These are phyloP conservation scores for Globisporangium spiculum DNA, from an alignment of 352 stramenopile genomes.

Conservation along the genomic window DNA sequence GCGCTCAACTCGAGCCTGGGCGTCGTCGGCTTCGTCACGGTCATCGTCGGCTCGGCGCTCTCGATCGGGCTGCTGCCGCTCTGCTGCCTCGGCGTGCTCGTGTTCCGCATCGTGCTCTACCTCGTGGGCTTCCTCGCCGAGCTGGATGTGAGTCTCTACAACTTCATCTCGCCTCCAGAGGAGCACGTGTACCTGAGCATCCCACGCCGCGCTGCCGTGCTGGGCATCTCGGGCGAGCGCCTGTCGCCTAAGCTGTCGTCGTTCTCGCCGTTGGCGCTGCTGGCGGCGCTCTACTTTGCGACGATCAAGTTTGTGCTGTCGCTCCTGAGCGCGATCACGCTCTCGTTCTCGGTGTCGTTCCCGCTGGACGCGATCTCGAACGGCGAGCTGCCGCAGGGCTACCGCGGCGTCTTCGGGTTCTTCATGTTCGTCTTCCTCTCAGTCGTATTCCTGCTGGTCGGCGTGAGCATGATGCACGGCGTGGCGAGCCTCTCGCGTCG, in stretches of 20 bases:
- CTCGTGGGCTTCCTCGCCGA: slow-evolving; percentile 51
- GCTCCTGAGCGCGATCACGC: slow-evolving; percentile 44
- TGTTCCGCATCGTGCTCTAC: slow-evolving; percentile 54
- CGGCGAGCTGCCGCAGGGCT: slow-evolving; percentile 38
- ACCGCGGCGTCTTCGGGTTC: slow-evolving; percentile 34
- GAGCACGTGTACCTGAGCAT: slow-evolving; percentile 49
- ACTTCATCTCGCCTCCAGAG: slow-evolving; percentile 54
- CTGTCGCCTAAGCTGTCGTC: slow-evolving; percentile 46
- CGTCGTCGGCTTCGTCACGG: slow-evolving; percentile 36
- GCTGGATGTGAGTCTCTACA: slow-evolving; percentile 57
- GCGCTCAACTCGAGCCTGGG: slow-evolving; percentile 54
- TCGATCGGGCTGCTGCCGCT: slow-evolving; percentile 47
- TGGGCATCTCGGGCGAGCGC: slow-evolving; percentile 44
- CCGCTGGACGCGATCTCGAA: slow-evolving; percentile 35
- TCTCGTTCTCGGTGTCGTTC: slow-evolving; percentile 56
- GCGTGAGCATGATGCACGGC: slow-evolving; percentile 56
- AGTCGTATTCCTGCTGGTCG: slow-evolving; percentile 42
- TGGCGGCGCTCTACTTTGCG: slow-evolving; percentile 57
- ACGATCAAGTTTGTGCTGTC: slow-evolving; percentile 57
- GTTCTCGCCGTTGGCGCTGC: slow-evolving; percentile 38
- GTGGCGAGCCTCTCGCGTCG: slow-evolving; percentile 36
- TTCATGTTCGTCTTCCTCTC: slow-evolving; percentile 48
- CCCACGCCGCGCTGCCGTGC: slow-evolving; percentile 26
- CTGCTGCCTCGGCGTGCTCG: slow-evolving; percentile 49
- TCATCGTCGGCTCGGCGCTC: slow-evolving; percentile 32